Evolutionary conservation across 225 moss, liverwort and hornwort genomes (phyloP).

Genomic region (Bryoerythrophyllum caledonicum): DNA sequence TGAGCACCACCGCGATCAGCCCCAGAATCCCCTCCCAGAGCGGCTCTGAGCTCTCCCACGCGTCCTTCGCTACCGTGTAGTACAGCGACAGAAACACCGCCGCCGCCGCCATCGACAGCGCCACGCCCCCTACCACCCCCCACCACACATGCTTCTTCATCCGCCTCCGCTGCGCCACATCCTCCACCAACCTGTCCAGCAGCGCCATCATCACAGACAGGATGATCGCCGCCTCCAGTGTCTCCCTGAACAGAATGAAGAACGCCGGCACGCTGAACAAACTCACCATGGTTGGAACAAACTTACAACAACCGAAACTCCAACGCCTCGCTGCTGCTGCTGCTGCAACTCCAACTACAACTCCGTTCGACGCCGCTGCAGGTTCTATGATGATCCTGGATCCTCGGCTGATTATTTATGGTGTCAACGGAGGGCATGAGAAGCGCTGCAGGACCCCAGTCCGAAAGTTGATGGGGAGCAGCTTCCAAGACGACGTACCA

Average conservation of each 20-base stretch:
- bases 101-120: slow-evolving; percentile 35
- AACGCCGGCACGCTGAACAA: slow-evolving; percentile 78
- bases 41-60: slow-evolving; percentile 58
- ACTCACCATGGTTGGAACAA: slow-evolving; percentile 54
- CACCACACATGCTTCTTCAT: slow-evolving; percentile 69
- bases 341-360: too few relatives aligned
- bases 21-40: slow-evolving; percentile 74
- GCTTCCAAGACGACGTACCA: background rate
- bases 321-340: too few relatives aligned
- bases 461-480: background rate
- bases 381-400: background rate
- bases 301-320: too few relatives aligned
- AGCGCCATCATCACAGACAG: slow-evolving; percentile 66
- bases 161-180: slow-evolving; percentile 13
- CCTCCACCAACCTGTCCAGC: slow-evolving; percentile 53
- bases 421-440: background rate
- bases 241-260: slow-evolving; percentile 72
- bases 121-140: slow-evolving; percentile 47
- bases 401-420: slow-evolving; percentile 27
- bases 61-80: slow-evolving; percentile 66
- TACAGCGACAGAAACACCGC: slow-evolving; percentile 63
- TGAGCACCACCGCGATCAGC: slow-evolving; percentile 56
- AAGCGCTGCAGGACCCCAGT: slow-evolving; percentile 9
- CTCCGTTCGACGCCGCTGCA: background rate
- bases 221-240: slow-evolving; percentile 69